Base-by-base conservation (phyloP, 2,329 filamentous ascomycete genomes). In the Neofusicoccum parvum region DNA sequence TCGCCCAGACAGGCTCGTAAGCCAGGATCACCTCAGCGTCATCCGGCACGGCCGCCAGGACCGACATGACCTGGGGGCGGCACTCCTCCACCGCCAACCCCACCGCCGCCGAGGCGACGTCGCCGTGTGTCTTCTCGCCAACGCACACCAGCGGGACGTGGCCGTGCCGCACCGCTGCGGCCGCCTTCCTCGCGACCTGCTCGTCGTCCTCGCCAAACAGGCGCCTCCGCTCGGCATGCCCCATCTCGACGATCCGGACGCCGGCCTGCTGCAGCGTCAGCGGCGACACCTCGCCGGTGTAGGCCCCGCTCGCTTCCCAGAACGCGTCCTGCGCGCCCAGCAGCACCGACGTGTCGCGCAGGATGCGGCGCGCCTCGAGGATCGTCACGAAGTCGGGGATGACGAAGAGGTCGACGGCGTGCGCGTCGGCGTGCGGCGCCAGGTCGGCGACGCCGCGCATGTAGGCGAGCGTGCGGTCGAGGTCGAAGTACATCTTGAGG, bases 1-100 rank as follows among this genome's bases (percentile, higher is more conserved):
- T 96, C 0, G 92, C 92, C 92, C 92, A 96, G 1, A 95, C 91
- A 7, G 92, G 92, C 80, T 96, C 92, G 73, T 96, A 96, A 0
- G 92, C 92, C 65, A 96, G 83, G 6, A 94, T 86, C 5, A 95
- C 84, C 54, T 92, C 89, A 0, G 87, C 86, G 15, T 87, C 82
- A 11, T 81, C 80, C 0, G 88, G 84, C 7, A 94, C 80, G 0
- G 82, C 85, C 0, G 80, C 79, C 60, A 95, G 74, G 2, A 92
- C 87, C 1, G 86, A 81, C 45, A 83, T 81, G 65, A 96, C 82
- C 76, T 94, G 91, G 4, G 80, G 78, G 41, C 80, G 81, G 71
- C 91, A 91, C 75, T 94, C 89, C 14, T 81, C 76, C 2, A 92
- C 84, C 0, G 91, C 91, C 1, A 81, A 74, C 0, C 82, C 83